Base-by-base conservation (phyloP, 768 basidiomycete genomes). In the Lactarius pseudohatsudake region DNA sequence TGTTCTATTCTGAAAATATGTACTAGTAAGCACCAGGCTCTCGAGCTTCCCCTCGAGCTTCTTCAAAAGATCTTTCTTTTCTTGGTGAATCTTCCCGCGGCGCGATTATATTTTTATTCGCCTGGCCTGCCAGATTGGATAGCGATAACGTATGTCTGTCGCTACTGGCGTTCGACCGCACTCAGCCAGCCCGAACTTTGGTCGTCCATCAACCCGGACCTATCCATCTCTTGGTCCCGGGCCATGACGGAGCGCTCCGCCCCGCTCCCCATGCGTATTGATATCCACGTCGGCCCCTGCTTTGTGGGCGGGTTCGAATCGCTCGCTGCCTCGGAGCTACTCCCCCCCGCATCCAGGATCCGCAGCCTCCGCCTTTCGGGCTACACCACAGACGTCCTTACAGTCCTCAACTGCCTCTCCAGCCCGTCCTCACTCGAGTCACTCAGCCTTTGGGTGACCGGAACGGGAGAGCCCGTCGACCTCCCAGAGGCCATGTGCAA, bases 161-260 rank as follows among this genome's bases (percentile, higher is more conserved):
- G 62, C 3, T 58, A 59, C 38, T 67, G 66, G 66, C 61, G 66
- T 22, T 43, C 50, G 1, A 61, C 66, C 36, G 66, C 66, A 1
- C 66, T 67, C 20, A 62, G 58, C 28, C 66, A 64, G 10, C 62
- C 22, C 58, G 32, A 64, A 41, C 57, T 64, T n/a, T 67, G 66
- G 66, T 38, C 58, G n/a, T 53, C n/a, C 7, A 64, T 67, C 53
- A 64, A 54, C 11, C 66, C 62, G 0, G 50, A 41, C 0, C 58
- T 64, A 28, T 59, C 66, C 18, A 30, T 67, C 28, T 56, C 47
- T 4, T 67, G 66, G 66, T 57, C 66, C 10, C 53, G 38, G 4
- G 58, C 62, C 6, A 67, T 67, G 66, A 45, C 64, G 20, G 62
- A 67, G 28, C 66, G 66, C 32, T 67, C 66, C 1, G 3, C 62